Evolutionary conservation across 2,329 filamentous ascomycete genomes (phyloP).

Genomic region (Thielaviopsis populi): DNA sequence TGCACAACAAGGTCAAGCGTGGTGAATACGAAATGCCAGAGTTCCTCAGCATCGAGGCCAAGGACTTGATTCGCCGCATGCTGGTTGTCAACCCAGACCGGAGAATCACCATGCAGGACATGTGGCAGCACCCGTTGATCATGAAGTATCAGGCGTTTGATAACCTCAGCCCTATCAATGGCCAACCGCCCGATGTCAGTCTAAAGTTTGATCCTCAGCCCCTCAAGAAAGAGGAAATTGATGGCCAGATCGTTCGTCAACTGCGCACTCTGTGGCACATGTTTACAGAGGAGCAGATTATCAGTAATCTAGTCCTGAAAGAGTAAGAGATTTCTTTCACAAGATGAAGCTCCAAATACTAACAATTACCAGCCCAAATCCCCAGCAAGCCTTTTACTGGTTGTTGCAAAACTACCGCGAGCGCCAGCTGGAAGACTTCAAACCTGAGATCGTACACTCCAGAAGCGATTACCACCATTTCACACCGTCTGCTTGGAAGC

Average conservation of each 20-base stretch:
- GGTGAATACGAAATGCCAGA: constrained; percentile 47
- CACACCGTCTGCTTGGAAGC: constrained; percentile 41
- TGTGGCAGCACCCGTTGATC: constrained; percentile 79
- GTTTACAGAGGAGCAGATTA: constrained; percentile 56
- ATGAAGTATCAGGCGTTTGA: constrained; percentile 69
- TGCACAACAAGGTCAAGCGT: constrained; percentile 46
- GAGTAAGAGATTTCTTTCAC: constrained; percentile 35
- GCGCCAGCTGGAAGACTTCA: constrained; percentile 76
- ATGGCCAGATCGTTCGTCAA: constrained; percentile 68
- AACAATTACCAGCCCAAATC: constrained; percentile 49
- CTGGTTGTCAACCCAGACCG: constrained; percentile 62
- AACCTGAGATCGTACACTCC: constrained; percentile 65
- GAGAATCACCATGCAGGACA: constrained; percentile 63
- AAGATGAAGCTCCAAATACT: constrained; percentile 16
- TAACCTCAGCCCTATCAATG: constrained; percentile 41
- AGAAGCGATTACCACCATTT: constrained; percentile 84
- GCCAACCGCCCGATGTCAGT: constrained; percentile 40
- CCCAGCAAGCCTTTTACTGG: constrained; percentile 88
- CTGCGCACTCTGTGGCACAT: constrained; percentile 86
- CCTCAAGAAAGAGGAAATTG: constrained; percentile 50
- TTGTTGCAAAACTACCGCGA: constrained; percentile 70
- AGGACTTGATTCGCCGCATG: constrained; percentile 66
- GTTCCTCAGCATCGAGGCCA: constrained; percentile 50
- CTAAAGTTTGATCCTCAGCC: constrained; percentile 48
- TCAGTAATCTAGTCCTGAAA: constrained; percentile 48